Base-by-base conservation (phyloP, 805 yeast species). In the Candida incommunis region DNA sequence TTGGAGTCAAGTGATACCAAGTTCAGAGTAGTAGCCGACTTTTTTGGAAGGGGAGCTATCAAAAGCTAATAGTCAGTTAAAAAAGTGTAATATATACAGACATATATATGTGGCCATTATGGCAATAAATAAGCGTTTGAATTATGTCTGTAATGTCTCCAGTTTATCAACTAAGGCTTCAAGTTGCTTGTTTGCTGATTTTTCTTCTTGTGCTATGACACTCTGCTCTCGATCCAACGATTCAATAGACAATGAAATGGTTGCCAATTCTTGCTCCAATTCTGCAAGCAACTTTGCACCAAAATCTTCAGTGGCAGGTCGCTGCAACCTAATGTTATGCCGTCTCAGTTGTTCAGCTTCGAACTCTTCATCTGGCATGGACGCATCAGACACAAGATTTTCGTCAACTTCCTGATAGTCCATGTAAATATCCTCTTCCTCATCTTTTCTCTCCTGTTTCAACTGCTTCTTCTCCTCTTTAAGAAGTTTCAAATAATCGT, bases 11-110 rank as follows among this genome's bases (percentile, higher is more conserved):
- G 70, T 34, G 70, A 62, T 3, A 84, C 82, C 52, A 72, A 83
- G 51, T 80, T 88, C 60, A 80, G 77, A 55, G 79, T 80, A 2
- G 73, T 90, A 44, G 73, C 81, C 47, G 94, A 85, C 45, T 88
- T 80, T 59, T 73, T 88, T 41, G 95, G 96, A 1, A 74, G 87
- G 47, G 98, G 98, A 1, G 90, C 82, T 0, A 73, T 88, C 76
- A 42, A 22, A 25, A n/a, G 27, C 11, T 4, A 4, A 15, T 21
- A 16, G 18, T 13, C 4, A 13, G 35, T 16, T 9, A 7, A 25
- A 25, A 7, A 7, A 25, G 27, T 25, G 27, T 13, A 25, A 13
- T 13, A 25, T 13, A 25, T 25, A 13, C 27, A 25, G 13, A 25
- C n/a, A n/a, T n/a, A n/a, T n/a, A n/a, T n/a, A n/a, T n/a, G n/a